Conservation (phyloP, 2,329 filamentous ascomycete genomes). For the Alternaria sp. region DNA sequence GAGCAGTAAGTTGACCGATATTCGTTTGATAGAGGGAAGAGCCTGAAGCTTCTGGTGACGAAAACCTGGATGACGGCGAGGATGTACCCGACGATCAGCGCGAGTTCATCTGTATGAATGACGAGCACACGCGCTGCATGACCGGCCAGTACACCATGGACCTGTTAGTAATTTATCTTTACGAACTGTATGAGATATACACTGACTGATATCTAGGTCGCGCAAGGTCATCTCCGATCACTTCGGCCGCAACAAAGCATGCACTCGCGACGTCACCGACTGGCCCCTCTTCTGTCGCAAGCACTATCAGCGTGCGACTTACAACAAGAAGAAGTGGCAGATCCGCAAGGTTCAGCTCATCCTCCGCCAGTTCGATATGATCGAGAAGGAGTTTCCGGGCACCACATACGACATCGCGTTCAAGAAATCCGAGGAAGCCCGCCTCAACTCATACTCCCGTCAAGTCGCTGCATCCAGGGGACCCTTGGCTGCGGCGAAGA, state of each 20-base stretch:
- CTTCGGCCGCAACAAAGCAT: slow-evolving; percentile 52
- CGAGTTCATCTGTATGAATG: slow-evolving; percentile 46
- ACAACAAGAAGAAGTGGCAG: slow-evolving; percentile 48
- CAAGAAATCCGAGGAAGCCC: slow-evolving; percentile 48
- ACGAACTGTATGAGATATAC: neutral
- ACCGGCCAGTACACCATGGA: slow-evolving; percentile 46
- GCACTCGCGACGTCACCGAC: slow-evolving; percentile 38
- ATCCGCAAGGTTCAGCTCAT: slow-evolving; percentile 46
- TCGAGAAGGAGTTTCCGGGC: slow-evolving; percentile 41
- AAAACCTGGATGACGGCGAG: slow-evolving; percentile 4
- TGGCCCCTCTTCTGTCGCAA: slow-evolving; percentile 52
- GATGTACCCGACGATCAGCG: slow-evolving; percentile 24
- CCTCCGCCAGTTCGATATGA: slow-evolving; percentile 42
- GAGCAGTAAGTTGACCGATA: neutral
- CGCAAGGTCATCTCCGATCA: slow-evolving; percentile 53
- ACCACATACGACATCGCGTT: slow-evolving; percentile 43
- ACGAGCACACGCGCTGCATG: slow-evolving; percentile 39
- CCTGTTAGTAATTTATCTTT: slow-evolving; percentile 4
- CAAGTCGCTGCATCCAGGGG: slow-evolving; percentile 25
- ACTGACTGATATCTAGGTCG: slow-evolving; percentile 11
- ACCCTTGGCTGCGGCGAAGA: slow-evolving; percentile 17
- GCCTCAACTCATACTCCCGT: slow-evolving; percentile 41
- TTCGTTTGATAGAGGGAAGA: neutral
- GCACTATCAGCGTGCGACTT: slow-evolving; percentile 53
- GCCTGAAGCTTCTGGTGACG: slow-evolving; percentile 4